Evolutionary conservation across 2,329 filamentous ascomycete species (phyloP).

Genomic region (Cladosporium velox): DNA sequence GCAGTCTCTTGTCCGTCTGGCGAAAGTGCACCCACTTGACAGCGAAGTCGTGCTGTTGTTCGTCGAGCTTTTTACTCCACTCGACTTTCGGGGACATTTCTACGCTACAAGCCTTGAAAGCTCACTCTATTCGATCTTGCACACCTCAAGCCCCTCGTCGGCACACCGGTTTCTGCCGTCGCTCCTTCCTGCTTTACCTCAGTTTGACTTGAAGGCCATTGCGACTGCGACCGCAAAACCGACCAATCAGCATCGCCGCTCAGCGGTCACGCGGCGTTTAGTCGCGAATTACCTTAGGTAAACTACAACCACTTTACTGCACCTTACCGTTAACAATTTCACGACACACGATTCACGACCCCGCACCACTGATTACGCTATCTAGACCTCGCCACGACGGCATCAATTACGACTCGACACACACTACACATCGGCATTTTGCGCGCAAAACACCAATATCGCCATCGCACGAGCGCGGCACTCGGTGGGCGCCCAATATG

Average conservation of each 20-base stretch:
- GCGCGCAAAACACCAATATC: not conserved
- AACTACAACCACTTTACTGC: not conserved
- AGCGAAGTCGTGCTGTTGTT: not conserved
- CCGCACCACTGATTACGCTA: not conserved
- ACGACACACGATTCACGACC: not conserved
- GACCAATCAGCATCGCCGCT: not conserved
- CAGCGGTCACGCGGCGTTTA: not conserved
- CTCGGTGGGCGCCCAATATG: conserved; percentile 6
- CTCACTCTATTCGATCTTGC: not conserved
- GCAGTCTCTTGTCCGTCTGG: not conserved
- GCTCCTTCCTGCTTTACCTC: not conserved
- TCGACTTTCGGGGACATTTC: not conserved
- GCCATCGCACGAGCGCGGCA: not conserved
- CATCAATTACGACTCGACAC: not conserved
- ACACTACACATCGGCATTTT: not conserved
- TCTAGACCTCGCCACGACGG: not conserved
- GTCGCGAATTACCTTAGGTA: not conserved
- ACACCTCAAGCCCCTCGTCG: not conserved
- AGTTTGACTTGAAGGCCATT: not conserved
- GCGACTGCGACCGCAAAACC: not conserved
- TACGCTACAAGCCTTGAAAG: not conserved
- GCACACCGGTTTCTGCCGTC: not conserved
- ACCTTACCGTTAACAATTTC: not conserved
- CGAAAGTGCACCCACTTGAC: not conserved
- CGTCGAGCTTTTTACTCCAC: not conserved